Evolutionary conservation across 176 grass and related monocot genomes (phyloP).

Genomic region (Cenchrus fungigraminus): DNA sequence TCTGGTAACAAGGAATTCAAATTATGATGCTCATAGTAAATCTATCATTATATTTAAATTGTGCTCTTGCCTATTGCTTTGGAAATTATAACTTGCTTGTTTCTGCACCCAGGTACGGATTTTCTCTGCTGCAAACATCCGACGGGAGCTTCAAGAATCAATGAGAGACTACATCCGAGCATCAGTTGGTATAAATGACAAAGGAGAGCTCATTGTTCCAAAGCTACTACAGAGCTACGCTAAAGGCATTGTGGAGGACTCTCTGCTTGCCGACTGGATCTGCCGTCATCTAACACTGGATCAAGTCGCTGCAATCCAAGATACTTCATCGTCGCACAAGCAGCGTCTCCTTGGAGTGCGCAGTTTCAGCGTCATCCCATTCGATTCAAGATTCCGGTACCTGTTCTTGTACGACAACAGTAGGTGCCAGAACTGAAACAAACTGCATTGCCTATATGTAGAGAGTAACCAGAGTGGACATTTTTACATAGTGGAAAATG

Average conservation of each 20-base stretch:
- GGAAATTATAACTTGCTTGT: not conserved
- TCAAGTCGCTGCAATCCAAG: slow-evolving; percentile 61
- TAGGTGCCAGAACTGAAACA: not conserved
- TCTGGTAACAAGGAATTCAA: not conserved
- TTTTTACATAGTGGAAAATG: slow-evolving; percentile 14
- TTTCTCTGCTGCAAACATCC: slow-evolving; percentile 65
- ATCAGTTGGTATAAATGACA: slow-evolving; percentile 75
- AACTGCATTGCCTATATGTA: not conserved
- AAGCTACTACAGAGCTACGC: slow-evolving; percentile 77
- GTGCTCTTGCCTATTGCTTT: not conserved
- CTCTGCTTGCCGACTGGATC: slow-evolving; percentile 84
- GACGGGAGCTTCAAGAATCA: slow-evolving; percentile 61
- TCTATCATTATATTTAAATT: not conserved
- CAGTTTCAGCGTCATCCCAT: slow-evolving; percentile 70
- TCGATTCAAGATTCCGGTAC: slow-evolving; percentile 81
- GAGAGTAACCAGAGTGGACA: not conserved
- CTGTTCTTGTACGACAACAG: slow-evolving; percentile 65
- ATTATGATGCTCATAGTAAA: not conserved
- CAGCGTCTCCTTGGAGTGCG: slow-evolving; percentile 69
- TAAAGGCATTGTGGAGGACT: slow-evolving; percentile 89
- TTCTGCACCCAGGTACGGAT: slow-evolving; percentile 66
- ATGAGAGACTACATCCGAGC: slow-evolving; percentile 93
- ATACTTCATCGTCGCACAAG: slow-evolving; percentile 59
- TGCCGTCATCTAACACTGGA: slow-evolving; percentile 75
- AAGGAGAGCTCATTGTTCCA: slow-evolving; percentile 78